Percentiles rank a stretch among this genome's conserved stretches.
Conservation (phyloP, 176 grass and related monocot species). For the Paspalum vaginatum region DNA sequence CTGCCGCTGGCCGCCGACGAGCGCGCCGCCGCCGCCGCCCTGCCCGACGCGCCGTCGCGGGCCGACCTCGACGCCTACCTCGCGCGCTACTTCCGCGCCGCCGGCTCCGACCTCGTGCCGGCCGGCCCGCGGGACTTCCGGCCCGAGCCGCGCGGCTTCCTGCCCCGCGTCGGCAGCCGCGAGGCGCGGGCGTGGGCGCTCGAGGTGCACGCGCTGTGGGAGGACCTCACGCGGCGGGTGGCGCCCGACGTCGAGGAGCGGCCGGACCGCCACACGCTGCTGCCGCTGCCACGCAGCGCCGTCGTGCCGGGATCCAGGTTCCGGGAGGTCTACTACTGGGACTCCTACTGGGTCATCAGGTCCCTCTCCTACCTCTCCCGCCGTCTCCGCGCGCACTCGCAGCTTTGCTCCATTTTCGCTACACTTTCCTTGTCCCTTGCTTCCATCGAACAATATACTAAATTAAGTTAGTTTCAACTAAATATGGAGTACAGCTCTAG, state of each 20-base stretch:
- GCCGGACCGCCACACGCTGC: slow-evolving; percentile 75
- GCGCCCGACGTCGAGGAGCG: slow-evolving; percentile 38
- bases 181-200: slow-evolving; percentile 78
- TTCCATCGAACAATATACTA: background rate
- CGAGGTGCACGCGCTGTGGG: slow-evolving; percentile 92
- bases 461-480: background rate
- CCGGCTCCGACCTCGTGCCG: slow-evolving; percentile 69
- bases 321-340: slow-evolving; percentile 97
- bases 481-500: background rate
- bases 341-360: slow-evolving; percentile 94
- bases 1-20: slow-evolving; percentile 64
- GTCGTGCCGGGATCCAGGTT: slow-evolving; percentile 85
- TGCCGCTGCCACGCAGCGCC: slow-evolving; percentile 60
- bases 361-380: background rate
- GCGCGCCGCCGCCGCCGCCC: slow-evolving; percentile 46
- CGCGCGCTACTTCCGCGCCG: slow-evolving; percentile 47
- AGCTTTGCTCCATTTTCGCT: background rate
- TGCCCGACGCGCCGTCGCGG: slow-evolving; percentile 37
- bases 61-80: slow-evolving; percentile 51
- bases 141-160: slow-evolving; percentile 65
- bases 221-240: slow-evolving; percentile 53
- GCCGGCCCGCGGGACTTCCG: slow-evolving; percentile 60
- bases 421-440: background rate
- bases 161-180: slow-evolving; percentile 60
- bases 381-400: background rate